A percentile compares a stretch with the other conserved stretches of the same genome.
phyloP scores from a whole-genome alignment of 495 filamentous ascomycete genomes.

The Penicillium longicatenatum region DNA sequence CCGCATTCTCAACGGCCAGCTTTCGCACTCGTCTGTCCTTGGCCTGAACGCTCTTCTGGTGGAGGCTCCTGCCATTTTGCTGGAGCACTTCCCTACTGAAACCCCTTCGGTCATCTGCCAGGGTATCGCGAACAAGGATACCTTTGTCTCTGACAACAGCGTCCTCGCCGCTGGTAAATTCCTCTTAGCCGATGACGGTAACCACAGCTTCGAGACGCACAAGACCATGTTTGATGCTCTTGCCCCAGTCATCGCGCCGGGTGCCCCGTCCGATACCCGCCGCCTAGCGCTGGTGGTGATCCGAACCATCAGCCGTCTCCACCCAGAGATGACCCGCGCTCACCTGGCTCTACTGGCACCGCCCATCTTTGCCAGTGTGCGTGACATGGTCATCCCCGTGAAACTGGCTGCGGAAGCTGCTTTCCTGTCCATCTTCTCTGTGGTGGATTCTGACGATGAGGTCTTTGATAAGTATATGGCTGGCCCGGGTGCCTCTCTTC shows the following conservation, averaged over 20 bases:
- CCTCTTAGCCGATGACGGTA: conserved; percentile 63
- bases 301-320: conserved; percentile 75
- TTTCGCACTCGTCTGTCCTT: conserved; percentile 69
- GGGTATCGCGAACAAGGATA: conserved; percentile 73
- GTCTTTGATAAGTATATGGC: conserved; percentile 92
- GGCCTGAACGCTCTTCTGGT: conserved; percentile 85
- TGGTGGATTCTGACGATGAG: conserved; percentile 80
- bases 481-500: conserved; percentile 59
- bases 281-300: conserved; percentile 87
- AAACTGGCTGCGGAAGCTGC: conserved; percentile 95
- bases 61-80: conserved; percentile 70
- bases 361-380: conserved; percentile 85
- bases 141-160: conserved; percentile 83
- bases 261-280: conserved; percentile 76
- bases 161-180: conserved; percentile 96
- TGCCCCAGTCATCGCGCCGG: conserved; percentile 71
- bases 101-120: conserved; percentile 74
- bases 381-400: conserved; percentile 92
- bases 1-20: conserved; percentile 71
- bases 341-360: conserved; percentile 77
- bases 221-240: conserved; percentile 80
- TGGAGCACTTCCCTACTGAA: conserved; percentile 67
- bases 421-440: conserved; percentile 90
- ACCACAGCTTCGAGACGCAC: conserved; percentile 59
- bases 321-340: conserved; percentile 74